Base-by-base conservation (phyloP, 441 rosid species). In the Eutrema salsugineum region DNA sequence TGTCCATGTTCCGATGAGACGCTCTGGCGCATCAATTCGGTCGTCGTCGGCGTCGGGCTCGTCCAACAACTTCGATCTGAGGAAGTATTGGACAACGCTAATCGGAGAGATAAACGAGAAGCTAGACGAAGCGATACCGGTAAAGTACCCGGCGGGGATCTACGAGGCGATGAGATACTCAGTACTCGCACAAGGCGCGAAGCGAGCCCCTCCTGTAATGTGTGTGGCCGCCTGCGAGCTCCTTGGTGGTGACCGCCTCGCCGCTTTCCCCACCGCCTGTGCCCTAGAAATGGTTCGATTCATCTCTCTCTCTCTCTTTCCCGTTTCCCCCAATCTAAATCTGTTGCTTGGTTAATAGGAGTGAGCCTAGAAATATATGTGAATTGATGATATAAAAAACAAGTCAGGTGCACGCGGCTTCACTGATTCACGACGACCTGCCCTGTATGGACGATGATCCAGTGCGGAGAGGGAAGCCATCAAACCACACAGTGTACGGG, bases 321-420 rank as follows among this genome's bases (percentile, higher is more conserved):
- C n/a, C n/a, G n/a, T n/a, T n/a, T n/a, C n/a, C n/a, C n/a, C n/a
- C n/a, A n/a, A n/a, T n/a, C n/a, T n/a, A n/a, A n/a, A n/a, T 63
- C 5, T 43, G 20, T 28, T 62, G 66, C 2, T 27, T 27, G 2
- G 28, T 27, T 2, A 27, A 27, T 27, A 4, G 4, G 28, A 27
- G 28, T 27, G 32, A 28, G 32, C 32, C 32, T 28, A 46, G 11
- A 33, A 5, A 47, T 33, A n/a, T n/a, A n/a, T n/a, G n/a, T n/a
- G n/a, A n/a, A n/a, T n/a, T n/a, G n/a, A n/a, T n/a, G n/a, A n/a
- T n/a, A n/a, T n/a, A n/a, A n/a, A n/a, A n/a, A n/a, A n/a, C n/a
- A n/a, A n/a, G n/a, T n/a, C 55, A 91, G 97, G 95, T 94, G 30
- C 99, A 91, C 55, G 86, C 90, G n/a, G 97, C 97, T 66, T 94